Evolutionary conservation across 2,329 filamentous ascomycete genomes (phyloP).

Genomic region (Pseudogymnoascus sp.): DNA sequence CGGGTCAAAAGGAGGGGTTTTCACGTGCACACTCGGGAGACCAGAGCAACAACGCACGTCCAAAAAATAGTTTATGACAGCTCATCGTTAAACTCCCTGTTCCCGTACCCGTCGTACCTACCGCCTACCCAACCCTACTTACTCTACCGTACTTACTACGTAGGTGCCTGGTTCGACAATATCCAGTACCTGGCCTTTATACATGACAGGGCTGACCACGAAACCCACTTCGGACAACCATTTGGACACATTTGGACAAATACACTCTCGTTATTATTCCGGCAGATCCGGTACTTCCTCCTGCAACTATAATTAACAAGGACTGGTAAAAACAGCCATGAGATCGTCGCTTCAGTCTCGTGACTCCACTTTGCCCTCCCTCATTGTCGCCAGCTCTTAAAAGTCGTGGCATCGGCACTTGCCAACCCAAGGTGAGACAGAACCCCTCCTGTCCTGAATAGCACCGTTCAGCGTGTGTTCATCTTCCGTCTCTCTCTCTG

Average conservation of each 20-base stretch:
- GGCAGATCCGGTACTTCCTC: constrained; percentile 7
- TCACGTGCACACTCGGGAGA: not conserved
- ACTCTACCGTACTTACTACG: not conserved
- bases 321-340: constrained; percentile 2
- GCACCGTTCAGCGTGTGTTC: not conserved
- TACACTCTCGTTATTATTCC: constrained; percentile 6
- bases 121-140: not conserved
- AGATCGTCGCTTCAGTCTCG: constrained; percentile 3
- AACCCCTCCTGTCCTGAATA: constrained; percentile 7
- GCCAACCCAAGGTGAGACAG: constrained; percentile 7
- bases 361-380: constrained; percentile 4
- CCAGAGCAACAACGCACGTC: not conserved
- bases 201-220: not conserved
- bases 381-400: constrained; percentile 3
- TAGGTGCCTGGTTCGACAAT: not conserved
- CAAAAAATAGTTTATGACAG: constrained; percentile 6
- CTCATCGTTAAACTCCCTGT: constrained; percentile 6
- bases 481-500: not conserved
- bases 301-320: constrained; percentile 9
- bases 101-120: constrained; percentile 3
- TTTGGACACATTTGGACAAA: not conserved
- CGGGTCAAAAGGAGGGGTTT: not conserved
- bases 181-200: constrained; percentile 8
- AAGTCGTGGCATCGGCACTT: constrained; percentile 7
- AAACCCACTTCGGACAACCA: constrained; percentile 3